These are phyloP conservation scores for Arabidopsis hybrid DNA, from an alignment of 441 rosid genomes.

Conservation along the genomic window DNA sequence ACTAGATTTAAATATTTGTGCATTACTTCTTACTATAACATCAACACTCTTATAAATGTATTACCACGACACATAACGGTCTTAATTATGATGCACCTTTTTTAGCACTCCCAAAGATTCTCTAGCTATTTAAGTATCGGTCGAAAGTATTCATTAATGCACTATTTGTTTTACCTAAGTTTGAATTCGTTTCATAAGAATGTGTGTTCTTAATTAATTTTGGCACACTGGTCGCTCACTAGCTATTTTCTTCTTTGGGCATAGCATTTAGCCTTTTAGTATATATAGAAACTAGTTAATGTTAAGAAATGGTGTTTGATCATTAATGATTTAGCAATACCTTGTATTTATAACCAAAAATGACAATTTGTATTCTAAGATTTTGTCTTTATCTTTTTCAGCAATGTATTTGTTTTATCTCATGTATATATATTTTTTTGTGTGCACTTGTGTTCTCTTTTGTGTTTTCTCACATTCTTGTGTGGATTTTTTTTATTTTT, in stretches of 20 bases:
- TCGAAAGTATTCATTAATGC: constrained; percentile 24
- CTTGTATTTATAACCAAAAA: background rate
- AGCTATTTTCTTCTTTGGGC: constrained; percentile 26
- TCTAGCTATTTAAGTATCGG: constrained; percentile 22
- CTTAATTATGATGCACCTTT: constrained; percentile 32
- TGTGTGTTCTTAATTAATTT: constrained; percentile 43
- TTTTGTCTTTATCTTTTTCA: background rate
- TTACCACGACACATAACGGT: constrained; percentile 33
- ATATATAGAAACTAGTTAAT: constrained; percentile 20
- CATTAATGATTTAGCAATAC: background rate
- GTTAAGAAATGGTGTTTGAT: background rate
- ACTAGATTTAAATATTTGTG: background rate
- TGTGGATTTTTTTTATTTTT: background rate
- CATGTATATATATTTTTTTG: background rate
- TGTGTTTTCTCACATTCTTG: background rate
- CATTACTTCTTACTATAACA: no score
- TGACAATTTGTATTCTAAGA: background rate
- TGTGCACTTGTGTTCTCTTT: background rate
- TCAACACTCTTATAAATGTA: no score
- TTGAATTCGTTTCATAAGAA: constrained; percentile 34
- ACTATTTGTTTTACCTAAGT: constrained; percentile 21
- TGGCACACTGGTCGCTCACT: constrained; percentile 2
- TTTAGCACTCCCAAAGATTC: constrained; percentile 44
- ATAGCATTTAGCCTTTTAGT: background rate
- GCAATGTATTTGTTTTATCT: background rate